A percentile compares a stretch with the other conserved stretches of the same genome.
Conservation (phyloP, 805 yeast species). For the Ogataea thermomethanolica region DNA sequence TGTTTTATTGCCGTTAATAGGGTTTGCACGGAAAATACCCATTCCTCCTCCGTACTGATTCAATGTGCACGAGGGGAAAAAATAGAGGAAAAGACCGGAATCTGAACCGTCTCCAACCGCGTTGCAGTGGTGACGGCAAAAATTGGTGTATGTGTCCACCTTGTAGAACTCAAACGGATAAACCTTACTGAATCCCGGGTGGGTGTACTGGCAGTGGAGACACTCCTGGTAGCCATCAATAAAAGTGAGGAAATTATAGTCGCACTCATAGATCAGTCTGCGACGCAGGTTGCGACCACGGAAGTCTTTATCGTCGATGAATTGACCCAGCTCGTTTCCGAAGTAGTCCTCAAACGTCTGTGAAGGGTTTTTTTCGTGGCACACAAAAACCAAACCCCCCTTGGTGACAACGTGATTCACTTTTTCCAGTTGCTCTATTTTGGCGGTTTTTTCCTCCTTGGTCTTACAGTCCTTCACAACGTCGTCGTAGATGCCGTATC, state of each 20-base stretch:
- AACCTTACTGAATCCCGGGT: slow-evolving; percentile 27
- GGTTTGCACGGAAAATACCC: slow-evolving; percentile 29
- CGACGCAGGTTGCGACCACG: slow-evolving; percentile 20
- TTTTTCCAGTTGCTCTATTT: slow-evolving; percentile 14
- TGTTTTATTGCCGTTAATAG: slow-evolving; percentile 25
- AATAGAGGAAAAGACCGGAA: slow-evolving; percentile 27
- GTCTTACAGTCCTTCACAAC: slow-evolving; percentile 13
- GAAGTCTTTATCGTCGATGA: slow-evolving; percentile 21
- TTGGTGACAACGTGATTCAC: slow-evolving; percentile 25
- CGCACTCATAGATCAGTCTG: slow-evolving; percentile 24
- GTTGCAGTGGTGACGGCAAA: slow-evolving; percentile 28
- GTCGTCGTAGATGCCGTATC: slow-evolving; percentile 27
- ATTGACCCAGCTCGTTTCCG: slow-evolving; percentile 21
- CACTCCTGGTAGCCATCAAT: slow-evolving; percentile 31
- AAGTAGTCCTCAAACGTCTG: slow-evolving; percentile 19
- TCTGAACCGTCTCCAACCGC: slow-evolving; percentile 14
- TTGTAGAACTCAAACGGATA: slow-evolving; percentile 29
- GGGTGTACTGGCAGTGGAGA: slow-evolving; percentile 28
- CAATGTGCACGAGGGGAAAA: slow-evolving; percentile 29
- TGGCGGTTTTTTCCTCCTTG: slow-evolving; percentile 11
- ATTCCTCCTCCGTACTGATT: slow-evolving; percentile 31
- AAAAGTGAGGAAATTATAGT: slow-evolving; percentile 25
- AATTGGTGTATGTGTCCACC: slow-evolving; percentile 26
- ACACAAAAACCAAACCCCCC: slow-evolving; percentile 27
- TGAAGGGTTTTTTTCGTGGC: slow-evolving; percentile 23